phyloP scores from a whole-genome alignment of 441 rosid species.

The Kokia cookei region DNA sequence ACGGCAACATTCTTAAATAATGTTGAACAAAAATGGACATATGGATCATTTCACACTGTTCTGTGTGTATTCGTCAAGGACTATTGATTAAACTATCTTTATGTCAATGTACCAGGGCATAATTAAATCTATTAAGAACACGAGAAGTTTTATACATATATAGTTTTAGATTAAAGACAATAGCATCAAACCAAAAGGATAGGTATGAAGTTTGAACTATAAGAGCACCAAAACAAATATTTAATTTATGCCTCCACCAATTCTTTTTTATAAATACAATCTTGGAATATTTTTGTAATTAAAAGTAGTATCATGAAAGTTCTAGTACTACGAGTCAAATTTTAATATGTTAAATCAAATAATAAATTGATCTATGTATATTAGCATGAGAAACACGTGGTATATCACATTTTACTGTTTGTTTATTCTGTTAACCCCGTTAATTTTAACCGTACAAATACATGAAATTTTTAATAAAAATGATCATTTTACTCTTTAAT shows the following conservation, averaged over 20 bases:
- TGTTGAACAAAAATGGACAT: neutral
- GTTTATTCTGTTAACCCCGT: too few species aligned
- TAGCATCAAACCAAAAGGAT: neutral
- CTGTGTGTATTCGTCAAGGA: neutral
- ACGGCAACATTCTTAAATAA: neutral
- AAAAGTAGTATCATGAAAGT: too few species aligned
- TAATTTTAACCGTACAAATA: too few species aligned
- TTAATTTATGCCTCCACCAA: neutral
- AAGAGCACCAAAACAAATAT: neutral
- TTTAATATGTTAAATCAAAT: too few species aligned
- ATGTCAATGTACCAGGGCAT: neutral
- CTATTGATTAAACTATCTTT: neutral
- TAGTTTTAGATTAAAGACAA: neutral
- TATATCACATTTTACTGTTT: too few species aligned
- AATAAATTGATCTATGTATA: too few species aligned
- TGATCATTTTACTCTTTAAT: too few species aligned
- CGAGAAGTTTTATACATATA: neutral
- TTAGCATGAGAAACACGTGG: rapidly evolving
- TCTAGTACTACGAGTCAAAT: too few species aligned
- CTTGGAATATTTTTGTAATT: neutral
- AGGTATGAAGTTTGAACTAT: neutral
- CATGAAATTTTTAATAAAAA: too few species aligned
- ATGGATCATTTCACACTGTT: neutral
- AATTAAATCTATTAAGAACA: neutral
- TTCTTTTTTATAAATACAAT: neutral